Evolutionary conservation across 1,284 basidiomycete genomes (phyloP), one percentile per base, ranked within the genome.

Genomic region (Golubevia sp.): DNA sequence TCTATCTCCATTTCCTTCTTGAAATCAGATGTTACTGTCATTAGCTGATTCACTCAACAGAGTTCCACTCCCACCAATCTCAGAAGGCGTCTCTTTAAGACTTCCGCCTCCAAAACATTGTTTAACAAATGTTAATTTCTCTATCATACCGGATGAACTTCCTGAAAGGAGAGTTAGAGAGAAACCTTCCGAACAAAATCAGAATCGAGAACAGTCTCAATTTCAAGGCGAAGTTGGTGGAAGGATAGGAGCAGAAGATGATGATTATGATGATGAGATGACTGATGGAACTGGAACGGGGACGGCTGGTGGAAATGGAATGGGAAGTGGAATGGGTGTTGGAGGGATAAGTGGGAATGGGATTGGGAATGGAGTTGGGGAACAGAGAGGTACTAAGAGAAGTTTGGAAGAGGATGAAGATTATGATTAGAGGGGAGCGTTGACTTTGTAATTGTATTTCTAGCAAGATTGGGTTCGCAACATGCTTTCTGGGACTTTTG

Each of bases 391-490:
- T 8, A 62, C 63, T 6, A 83, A 83, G 55, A 68, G 80, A 7
- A 66, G 60, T 11, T 58, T 83, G 30, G 80, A 83, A 8, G 80
- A 83, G 49, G 80, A 83, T 55, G 74, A 83, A 21, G 79, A 83
- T 8, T 83, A 83, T 53, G 80, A 83, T 53, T 83, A 49, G 11
- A 5, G 11, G 30, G 30, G 11, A 34, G 11, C 4, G 30, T 5
- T 34, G 30, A 34, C n/a, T n/a, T n/a, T n/a, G n/a, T n/a, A 61
- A 11, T 50, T n/a, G 8, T 21, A 54, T 27, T 54, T 54, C 20
- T 24, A 54, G 52, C 8, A 8, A 20, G 52, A 21, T 27, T 20
- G 23, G 20, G 52, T 24, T 21, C 23, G 34, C 48, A 49, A n/a
- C 48, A 18, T 49, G 48, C 48, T n/a, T 67, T 49, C 73, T 73